These are phyloP conservation scores for Cercospora berteroae DNA, from an alignment of 2,329 filamentous ascomycete species.

Conservation along the genomic window DNA sequence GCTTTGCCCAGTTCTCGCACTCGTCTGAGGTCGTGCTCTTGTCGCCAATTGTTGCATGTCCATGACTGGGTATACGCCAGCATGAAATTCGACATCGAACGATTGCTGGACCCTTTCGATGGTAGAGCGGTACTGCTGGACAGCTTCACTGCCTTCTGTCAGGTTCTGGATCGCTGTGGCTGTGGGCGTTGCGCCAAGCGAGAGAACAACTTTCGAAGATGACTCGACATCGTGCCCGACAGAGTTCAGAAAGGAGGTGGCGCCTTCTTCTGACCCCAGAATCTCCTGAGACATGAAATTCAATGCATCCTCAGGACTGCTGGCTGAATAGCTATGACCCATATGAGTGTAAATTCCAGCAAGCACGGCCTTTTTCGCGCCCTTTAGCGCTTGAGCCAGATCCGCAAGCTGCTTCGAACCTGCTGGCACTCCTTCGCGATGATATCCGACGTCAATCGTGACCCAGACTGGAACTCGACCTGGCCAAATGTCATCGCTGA, in stretches of 20 bases:
- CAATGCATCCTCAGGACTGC: slow-evolving; percentile 58
- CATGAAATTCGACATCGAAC: slow-evolving; percentile 64
- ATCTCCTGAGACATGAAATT: slow-evolving; percentile 61
- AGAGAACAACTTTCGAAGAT: slow-evolving; percentile 53
- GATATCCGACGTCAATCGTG: slow-evolving; percentile 72
- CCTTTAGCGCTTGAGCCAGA: slow-evolving; percentile 51
- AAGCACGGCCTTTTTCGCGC: slow-evolving; percentile 47
- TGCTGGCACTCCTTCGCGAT: slow-evolving; percentile 65
- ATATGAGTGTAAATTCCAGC: slow-evolving; percentile 71
- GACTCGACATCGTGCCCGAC: slow-evolving; percentile 19
- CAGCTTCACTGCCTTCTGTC: slow-evolving; percentile 40
- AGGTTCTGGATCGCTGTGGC: slow-evolving; percentile 65
- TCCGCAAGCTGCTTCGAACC: slow-evolving; percentile 47
- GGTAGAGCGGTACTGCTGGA: slow-evolving; percentile 34
- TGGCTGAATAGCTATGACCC: slow-evolving; percentile 65
- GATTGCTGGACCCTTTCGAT: slow-evolving; percentile 40
- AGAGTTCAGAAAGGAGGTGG: slow-evolving; percentile 36
- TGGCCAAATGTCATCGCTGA: slow-evolving; percentile 45
- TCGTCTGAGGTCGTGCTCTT: slow-evolving; percentile 53
- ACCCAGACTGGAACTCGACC: slow-evolving; percentile 60
- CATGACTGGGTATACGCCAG: slow-evolving; percentile 71
- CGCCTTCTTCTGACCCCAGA: slow-evolving; percentile 50
- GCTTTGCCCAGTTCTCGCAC: slow-evolving; percentile 30
- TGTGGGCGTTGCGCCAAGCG: slow-evolving; percentile 75
- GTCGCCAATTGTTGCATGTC: slow-evolving; percentile 79